Evolutionary conservation across 2,329 filamentous ascomycete genomes (phyloP), one percentile per base, ranked within the genome.

Genomic region (Trichoderma sp.): DNA sequence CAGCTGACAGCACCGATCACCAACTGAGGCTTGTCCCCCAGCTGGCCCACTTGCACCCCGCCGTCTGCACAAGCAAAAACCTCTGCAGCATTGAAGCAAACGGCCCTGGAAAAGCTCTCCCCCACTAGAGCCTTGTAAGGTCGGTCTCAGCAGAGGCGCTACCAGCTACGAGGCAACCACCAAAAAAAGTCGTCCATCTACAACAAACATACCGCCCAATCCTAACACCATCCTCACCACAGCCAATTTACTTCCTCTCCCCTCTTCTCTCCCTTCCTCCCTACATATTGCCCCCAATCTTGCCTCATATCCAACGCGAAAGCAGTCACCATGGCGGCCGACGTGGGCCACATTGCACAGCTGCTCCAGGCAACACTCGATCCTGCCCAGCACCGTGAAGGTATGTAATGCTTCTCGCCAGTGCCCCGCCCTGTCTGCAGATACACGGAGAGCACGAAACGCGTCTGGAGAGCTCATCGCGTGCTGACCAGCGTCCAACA

Each of bases 351-450:
- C 73, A 85, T 98, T 81, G 92, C 94, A 74, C 90, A 94, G 86
- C 88, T 98, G 82, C 90, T 99, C 75, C 89, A 97, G 83, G 93
- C 94, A 78, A 98, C 94, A 78, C 88, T 98, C 78, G 93, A 98
- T 83, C 94, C 94, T 21, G 86, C 88, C 74, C 91, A 95, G 82
- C 94, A 95, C 82, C 95, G 94, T 82, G 92, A 97, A 91, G 95
- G 95, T 95, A 62, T n/a, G 66, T 58, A 26, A 85, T 75, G 84
- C 80, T 74, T 73, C 34, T 73, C 62, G 32, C 30, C 28, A 51
- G 36, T 39, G 65, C 69, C 36, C 63, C 62, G 72, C 72, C 58
- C 67, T 28, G n/a, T 58, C 5, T 47, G 68, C 34, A 43, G 30
- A 26, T 18, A 26, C 61, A 30, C 28, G 21, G 53, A 58, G 15